Conservation (phyloP, 2,329 filamentous ascomycete genomes). For the Hymenoscyphus infarciens region DNA sequence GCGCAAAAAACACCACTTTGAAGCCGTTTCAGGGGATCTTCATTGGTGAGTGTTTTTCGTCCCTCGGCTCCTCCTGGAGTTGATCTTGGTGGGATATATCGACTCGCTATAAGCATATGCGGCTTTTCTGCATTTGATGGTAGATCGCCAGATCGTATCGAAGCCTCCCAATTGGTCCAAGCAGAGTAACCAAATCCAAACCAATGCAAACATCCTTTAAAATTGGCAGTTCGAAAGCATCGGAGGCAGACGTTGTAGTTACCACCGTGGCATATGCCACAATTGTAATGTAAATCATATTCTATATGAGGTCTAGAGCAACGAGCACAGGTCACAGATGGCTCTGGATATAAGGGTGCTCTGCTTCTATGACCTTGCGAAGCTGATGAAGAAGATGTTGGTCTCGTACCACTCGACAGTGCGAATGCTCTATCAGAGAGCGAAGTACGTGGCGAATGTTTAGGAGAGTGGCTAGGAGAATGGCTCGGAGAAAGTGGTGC, state of each 20-base stretch:
- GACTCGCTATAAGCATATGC: conserved; percentile 56
- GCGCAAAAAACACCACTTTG: conserved; percentile 84
- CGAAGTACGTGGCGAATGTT: conserved; percentile 18
- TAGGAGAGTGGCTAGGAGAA: conserved; percentile 17
- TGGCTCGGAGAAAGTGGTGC: conserved; percentile 31
- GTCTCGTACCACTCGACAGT: conserved; percentile 31
- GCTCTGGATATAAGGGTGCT: conserved; percentile 59
- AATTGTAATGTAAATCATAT: conserved; percentile 84
- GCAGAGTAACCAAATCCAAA: conserved; percentile 80
- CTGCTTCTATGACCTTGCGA: conserved; percentile 19
- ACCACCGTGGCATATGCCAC: conserved; percentile 64
- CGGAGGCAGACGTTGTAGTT: conserved; percentile 74
- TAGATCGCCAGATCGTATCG: conserved; percentile 35
- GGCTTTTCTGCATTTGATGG: conserved; percentile 43
- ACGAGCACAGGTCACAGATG: conserved; percentile 67
- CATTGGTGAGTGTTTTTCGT: conserved; percentile 56
- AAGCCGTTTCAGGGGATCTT: conserved; percentile 64
- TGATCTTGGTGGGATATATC: conserved; percentile 50
- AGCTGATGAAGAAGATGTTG: conserved; percentile 32
- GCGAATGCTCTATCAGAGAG: conserved; percentile 32
- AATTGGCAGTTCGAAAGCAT: conserved; percentile 70
- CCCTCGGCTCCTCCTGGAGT: conserved; percentile 52
- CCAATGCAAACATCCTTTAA: conserved; percentile 74
- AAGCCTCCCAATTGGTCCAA: conserved; percentile 61
- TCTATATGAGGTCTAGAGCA: conserved; percentile 73